These are phyloP conservation scores for Castanea crenata DNA, from an alignment of 306 rosid genomes.

Conservation along the genomic window DNA sequence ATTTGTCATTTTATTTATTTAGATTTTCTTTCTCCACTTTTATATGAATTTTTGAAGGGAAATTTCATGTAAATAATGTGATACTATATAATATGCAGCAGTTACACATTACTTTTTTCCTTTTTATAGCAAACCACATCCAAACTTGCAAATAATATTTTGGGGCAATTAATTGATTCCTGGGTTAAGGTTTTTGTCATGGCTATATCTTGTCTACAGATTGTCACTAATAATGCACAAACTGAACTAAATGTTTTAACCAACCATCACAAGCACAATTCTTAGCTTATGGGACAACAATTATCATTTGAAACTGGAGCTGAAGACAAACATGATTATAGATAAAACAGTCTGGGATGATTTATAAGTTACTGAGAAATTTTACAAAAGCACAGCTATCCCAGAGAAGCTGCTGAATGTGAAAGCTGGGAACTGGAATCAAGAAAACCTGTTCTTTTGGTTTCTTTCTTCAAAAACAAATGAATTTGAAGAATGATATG, in stretches of 20 bases:
- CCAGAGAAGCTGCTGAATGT: conserved; percentile 14
- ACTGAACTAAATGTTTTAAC: background rate
- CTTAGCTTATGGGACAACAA: background rate
- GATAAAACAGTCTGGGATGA: background rate
- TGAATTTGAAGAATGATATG: conserved; percentile 50
- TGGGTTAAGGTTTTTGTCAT: background rate
- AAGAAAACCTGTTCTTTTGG: background rate
- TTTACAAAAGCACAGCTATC: conserved; percentile 1
- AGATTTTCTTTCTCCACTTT: too few relatives aligned
- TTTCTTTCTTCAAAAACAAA: conserved; percentile 53
- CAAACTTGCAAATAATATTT: too few relatives aligned
- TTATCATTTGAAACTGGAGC: background rate
- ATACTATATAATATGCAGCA: too few relatives aligned
- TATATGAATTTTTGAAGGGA: too few relatives aligned
- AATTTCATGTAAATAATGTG: too few relatives aligned
- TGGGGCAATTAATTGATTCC: too few relatives aligned
- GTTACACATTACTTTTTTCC: too few relatives aligned
- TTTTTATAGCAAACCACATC: too few relatives aligned
- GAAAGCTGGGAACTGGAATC: background rate
- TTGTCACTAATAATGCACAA: background rate
- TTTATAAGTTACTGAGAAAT: background rate
- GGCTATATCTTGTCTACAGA: background rate
- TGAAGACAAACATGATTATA: background rate
- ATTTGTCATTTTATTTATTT: too few relatives aligned
- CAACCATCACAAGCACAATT: background rate